Evolutionary conservation across 2,329 filamentous ascomycete species (phyloP), one percentile per base, ranked within the genome.

Genomic region (Plenodomus tracheiphilus): DNA sequence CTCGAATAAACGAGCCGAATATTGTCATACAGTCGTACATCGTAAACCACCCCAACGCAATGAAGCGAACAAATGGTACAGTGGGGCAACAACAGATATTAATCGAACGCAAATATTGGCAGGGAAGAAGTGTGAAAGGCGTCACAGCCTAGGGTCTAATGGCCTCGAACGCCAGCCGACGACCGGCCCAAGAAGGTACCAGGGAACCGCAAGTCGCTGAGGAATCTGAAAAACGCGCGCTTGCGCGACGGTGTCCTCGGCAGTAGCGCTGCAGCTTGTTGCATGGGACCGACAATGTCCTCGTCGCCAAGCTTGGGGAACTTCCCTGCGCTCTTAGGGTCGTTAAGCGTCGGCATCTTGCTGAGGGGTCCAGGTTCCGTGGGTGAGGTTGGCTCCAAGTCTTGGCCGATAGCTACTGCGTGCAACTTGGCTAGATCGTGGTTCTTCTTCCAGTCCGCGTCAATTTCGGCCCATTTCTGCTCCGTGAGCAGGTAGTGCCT

Each of bases 281-380:
- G 51, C 92, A 97, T 96, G 6, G 92, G 92, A 1, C 92, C 92
- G 38, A 97, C 91, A 68, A 97, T 95, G 71, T 96, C 92, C 62
- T 92, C 87, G 64, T 96, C 91, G 43, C 91, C 91, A 25, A 93
- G 83, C 61, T 87, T 85, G 19, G 91, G 91, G 64, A 96, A 97
- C 72, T 97, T 96, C 66, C 88, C 87, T 54, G 88, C 81, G 66
- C 78, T 75, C 71, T 80, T 72, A 47, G 86, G 79, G 66, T 89
- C 85, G 54, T 86, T 78, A 59, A 92, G 82, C 20, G 82, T 80
- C 0, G 88, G 87, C 56, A 91, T 84, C 47, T 83, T 83, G 50
- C 82, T 83, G 36, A 86, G 79, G 22, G 85, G 76, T 49, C 81
- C 75, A 28, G 65, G 79, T 67, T 74, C 80, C 62, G 68, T 75